Evolutionary conservation across 768 basidiomycete species (phyloP).

Genomic region (Boletus edulis): DNA sequence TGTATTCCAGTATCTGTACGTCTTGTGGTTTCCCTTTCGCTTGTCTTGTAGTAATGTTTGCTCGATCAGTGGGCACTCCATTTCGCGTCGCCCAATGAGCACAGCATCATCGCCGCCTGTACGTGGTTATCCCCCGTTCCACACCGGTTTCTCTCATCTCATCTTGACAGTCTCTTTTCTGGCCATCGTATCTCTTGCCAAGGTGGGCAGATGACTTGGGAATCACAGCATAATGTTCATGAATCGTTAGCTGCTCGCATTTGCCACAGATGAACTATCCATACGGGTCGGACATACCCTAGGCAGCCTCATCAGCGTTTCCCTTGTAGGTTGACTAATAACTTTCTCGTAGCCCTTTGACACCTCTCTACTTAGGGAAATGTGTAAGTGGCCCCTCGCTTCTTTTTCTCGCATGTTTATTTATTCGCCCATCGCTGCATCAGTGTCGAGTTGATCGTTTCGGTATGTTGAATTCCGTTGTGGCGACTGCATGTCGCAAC

Average conservation of each 20-base stretch:
- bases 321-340: constrained; percentile 48
- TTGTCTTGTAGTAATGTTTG: not conserved
- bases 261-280: constrained; percentile 84
- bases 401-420: not conserved
- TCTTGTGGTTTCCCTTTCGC: not conserved
- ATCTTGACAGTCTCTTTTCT: constrained; percentile 62
- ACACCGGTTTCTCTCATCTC: not conserved
- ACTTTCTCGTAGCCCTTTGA: not conserved
- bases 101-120: constrained; percentile 76
- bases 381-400: constrained; percentile 20
- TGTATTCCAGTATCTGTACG: constrained; percentile 71
- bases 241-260: constrained; percentile 59
- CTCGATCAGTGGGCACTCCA: constrained; percentile 65
- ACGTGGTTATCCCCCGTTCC: constrained; percentile 29
- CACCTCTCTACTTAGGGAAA: constrained; percentile 22
- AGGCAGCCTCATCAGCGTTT: constrained; percentile 83
- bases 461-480: constrained; percentile 38
- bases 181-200: constrained; percentile 82
- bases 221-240: constrained; percentile 1
- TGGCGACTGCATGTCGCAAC: not conserved
- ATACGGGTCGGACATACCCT: constrained; percentile 79
- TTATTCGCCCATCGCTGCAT: not conserved
- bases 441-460: constrained; percentile 64
- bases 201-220: constrained; percentile 38
- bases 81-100: constrained; percentile 48